Evolutionary conservation across 202 grass and related monocot genomes (phyloP).

Genomic region (Carex arenaria): DNA sequence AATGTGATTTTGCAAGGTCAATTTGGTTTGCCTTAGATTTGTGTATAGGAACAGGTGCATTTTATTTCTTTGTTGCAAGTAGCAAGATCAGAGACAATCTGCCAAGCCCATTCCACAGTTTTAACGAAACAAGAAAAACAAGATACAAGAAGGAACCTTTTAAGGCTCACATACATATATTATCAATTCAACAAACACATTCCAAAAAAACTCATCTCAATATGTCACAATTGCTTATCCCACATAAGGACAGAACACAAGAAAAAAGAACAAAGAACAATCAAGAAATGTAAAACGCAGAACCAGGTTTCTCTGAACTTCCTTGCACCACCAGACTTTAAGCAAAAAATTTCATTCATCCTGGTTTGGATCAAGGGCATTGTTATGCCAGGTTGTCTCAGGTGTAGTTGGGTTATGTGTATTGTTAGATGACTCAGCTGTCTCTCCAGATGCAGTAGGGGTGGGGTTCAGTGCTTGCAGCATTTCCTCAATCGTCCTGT

Average conservation of each 20-base stretch:
- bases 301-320: not conserved
- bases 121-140: not conserved
- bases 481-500: too few relatives aligned
- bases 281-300: not conserved
- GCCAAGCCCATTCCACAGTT: not conserved
- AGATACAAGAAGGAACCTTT: not conserved
- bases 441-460: too few relatives aligned
- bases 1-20: too few relatives aligned
- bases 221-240: not conserved
- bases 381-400: too few relatives aligned
- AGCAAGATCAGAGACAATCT: too few relatives aligned
- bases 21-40: too few relatives aligned
- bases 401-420: too few relatives aligned
- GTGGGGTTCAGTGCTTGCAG: too few relatives aligned
- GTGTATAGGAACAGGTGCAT: too few relatives aligned
- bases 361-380: not conserved
- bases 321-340: too few relatives aligned
- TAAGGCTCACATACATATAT: not conserved
- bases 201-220: not conserved
- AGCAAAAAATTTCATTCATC: not conserved
- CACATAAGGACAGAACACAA: not conserved
- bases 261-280: not conserved
- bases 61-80: too few relatives aligned
- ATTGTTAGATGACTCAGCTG: not conserved
- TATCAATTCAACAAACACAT: too few relatives aligned